These are phyloP conservation scores for Coccinonectria pachysandricola DNA, from an alignment of 2,329 filamentous ascomycete genomes.

Conservation along the genomic window DNA sequence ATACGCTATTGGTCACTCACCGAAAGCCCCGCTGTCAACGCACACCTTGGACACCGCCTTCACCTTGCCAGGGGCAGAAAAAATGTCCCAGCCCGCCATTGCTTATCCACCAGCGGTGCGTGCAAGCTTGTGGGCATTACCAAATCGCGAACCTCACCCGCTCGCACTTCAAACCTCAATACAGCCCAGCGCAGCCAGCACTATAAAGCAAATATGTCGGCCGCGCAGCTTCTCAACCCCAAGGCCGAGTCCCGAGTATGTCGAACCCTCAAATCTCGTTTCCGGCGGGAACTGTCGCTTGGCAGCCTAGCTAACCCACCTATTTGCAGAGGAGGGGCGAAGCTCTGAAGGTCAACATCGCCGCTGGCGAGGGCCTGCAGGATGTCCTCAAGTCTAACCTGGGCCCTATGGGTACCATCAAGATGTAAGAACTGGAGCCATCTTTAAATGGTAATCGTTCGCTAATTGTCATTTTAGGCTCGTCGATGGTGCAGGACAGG, in stretches of 20 bases:
- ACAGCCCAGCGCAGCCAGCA: constrained; percentile 10
- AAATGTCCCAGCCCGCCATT: constrained; percentile 23
- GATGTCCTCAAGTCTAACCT: constrained; percentile 96
- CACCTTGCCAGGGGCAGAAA: constrained; percentile 21
- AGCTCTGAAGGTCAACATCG: constrained; percentile 95
- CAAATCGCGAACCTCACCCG: constrained; percentile 17
- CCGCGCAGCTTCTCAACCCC: constrained; percentile 94
- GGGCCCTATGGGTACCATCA: constrained; percentile 86
- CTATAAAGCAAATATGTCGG: constrained; percentile 59
- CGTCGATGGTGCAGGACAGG: constrained; percentile 59
- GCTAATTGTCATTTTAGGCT: constrained; percentile 37
- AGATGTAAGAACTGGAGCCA: constrained; percentile 55
- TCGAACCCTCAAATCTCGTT: constrained; percentile 9
- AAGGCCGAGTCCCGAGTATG: constrained; percentile 92
- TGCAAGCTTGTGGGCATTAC: constrained; percentile 21
- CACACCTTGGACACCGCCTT: constrained; percentile 22
- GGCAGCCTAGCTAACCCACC: constrained; percentile 15
- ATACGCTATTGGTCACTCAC: constrained; percentile 15
- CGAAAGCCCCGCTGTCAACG: constrained; percentile 6
- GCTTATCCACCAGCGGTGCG: constrained; percentile 18
- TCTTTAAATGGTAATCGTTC: constrained; percentile 2
- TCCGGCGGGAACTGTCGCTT: too few species aligned
- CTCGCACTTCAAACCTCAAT: constrained; percentile 13
- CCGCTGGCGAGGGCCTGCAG: constrained; percentile 82
- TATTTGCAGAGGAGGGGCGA: constrained; percentile 74